These are phyloP conservation scores for Populus simonii DNA, from an alignment of 345 rosid genomes.

Conservation along the genomic window DNA sequence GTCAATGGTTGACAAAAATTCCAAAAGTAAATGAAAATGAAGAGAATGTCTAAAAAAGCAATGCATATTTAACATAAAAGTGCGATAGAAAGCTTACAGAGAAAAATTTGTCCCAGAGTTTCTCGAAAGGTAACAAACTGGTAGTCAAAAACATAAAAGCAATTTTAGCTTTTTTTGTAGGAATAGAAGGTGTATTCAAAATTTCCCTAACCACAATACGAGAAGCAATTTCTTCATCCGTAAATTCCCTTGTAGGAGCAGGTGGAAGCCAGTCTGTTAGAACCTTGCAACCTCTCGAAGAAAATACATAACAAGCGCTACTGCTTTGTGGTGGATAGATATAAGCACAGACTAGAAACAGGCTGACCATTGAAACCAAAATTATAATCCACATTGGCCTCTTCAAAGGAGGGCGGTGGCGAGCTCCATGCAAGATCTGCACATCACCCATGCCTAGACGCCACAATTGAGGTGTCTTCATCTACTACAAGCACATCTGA, in stretches of 20 bases:
- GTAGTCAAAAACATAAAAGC: slow-evolving; percentile 94
- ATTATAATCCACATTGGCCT: slow-evolving; percentile 83
- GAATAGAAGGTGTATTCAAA: slow-evolving; percentile 47
- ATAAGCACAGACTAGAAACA: slow-evolving; percentile 66
- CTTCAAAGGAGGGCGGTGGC: slow-evolving; percentile 61
- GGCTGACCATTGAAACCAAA: slow-evolving; percentile 62
- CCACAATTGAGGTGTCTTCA: slow-evolving; percentile 76
- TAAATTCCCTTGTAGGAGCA: slow-evolving; percentile 59
- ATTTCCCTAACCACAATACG: slow-evolving; percentile 71
- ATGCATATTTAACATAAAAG: neutral
- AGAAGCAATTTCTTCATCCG: slow-evolving; percentile 82
- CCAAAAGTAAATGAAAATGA: neutral
- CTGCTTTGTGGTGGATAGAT: slow-evolving; percentile 76
- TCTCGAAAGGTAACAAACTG: slow-evolving; percentile 85
- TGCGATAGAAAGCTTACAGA: slow-evolving; percentile 38
- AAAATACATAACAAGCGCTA: slow-evolving; percentile 73
- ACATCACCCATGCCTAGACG: slow-evolving; percentile 64
- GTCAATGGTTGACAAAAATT: neutral
- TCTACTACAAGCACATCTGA: slow-evolving; percentile 23
- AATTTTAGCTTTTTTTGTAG: slow-evolving; percentile 56
- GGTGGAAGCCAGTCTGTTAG: slow-evolving; percentile 93
- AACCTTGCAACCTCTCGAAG: slow-evolving; percentile 80
- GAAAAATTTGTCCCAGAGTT: slow-evolving; percentile 88
- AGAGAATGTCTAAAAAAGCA: neutral
- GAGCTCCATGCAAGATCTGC: slow-evolving; percentile 61